Evolutionary conservation across 257 asterid species (phyloP).

Genomic region (Asclepias syriaca): DNA sequence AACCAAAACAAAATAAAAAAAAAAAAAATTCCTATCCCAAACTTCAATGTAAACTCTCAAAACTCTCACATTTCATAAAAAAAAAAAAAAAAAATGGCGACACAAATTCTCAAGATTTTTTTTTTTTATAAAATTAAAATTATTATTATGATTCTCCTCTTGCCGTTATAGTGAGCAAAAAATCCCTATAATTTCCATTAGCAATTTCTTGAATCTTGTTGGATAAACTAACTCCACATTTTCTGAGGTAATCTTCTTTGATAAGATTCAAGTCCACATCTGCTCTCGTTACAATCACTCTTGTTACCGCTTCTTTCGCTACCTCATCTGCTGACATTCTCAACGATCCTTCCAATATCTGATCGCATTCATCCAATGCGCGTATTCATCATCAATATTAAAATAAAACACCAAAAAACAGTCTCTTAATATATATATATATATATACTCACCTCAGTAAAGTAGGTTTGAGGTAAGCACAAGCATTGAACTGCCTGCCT

Average conservation of each 20-base stretch:
- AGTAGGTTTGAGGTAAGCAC: conserved; percentile 50
- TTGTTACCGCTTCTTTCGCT: conserved; percentile 51
- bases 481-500: conserved; percentile 62
- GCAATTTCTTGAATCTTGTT: conserved; percentile 58
- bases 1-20: no score
- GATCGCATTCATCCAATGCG: no score
- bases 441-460: conserved; percentile 40
- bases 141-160: conserved; percentile 26
- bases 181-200: conserved; percentile 71
- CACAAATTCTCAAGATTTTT: no score
- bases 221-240: conserved; percentile 37
- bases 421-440: no score
- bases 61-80: no score
- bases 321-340: conserved; percentile 43
- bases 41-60: no score
- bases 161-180: conserved; percentile 61
- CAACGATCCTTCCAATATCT: conserved; percentile 54
- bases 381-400: no score
- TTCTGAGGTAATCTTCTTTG: conserved; percentile 42
- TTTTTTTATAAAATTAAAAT: no score
- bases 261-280: conserved; percentile 68
- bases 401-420: no score
- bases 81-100: no score
- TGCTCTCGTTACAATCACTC: conserved; percentile 66
- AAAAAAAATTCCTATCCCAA: no score